A percentile compares a stretch with the other conserved stretches of the same genome.
phyloP scores from a whole-genome alignment of 768 basidiomycete genomes.

The Lactarius psammicola region DNA sequence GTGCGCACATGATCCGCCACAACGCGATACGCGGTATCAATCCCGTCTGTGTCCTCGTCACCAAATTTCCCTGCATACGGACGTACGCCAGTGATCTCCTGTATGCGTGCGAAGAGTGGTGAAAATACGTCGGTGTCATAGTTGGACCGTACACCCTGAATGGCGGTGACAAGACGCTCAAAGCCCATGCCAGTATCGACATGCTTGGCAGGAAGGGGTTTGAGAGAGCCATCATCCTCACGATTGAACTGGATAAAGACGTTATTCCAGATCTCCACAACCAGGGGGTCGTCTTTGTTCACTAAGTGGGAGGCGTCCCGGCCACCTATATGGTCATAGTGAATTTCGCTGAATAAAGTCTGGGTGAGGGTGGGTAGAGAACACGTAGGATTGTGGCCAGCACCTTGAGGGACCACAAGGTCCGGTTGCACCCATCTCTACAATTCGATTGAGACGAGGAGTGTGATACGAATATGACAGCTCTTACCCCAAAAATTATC shows the following conservation, averaged over 20 bases:
- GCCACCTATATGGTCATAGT: conserved; percentile 97
- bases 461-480: conserved; percentile 9
- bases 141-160: conserved; percentile 91
- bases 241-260: conserved; percentile 99
- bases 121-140: conserved; percentile 97
- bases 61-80: conserved; percentile 91
- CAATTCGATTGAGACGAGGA: not conserved
- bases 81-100: conserved; percentile 84
- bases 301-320: conserved; percentile 91
- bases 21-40: conserved; percentile 97
- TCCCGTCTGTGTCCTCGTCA: conserved; percentile 89
- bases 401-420: conserved; percentile 97
- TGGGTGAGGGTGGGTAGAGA: not conserved
- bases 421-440: conserved; percentile 98
- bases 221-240: conserved; percentile 81
- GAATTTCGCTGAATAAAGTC: conserved; percentile 69
- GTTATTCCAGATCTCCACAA: conserved; percentile 99
- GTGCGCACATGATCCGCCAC: conserved; percentile 97
- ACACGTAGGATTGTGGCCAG: conserved; percentile 21
- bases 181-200: conserved; percentile 99
- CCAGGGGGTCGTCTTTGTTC: conserved; percentile 94
- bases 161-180: conserved; percentile 91
- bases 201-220: conserved; percentile 83
- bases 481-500: conserved; percentile 97
- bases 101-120: conserved; percentile 85